Base-by-base conservation (phyloP, 2,329 filamentous ascomycete species). In the Leptosphaerulina australis region DNA sequence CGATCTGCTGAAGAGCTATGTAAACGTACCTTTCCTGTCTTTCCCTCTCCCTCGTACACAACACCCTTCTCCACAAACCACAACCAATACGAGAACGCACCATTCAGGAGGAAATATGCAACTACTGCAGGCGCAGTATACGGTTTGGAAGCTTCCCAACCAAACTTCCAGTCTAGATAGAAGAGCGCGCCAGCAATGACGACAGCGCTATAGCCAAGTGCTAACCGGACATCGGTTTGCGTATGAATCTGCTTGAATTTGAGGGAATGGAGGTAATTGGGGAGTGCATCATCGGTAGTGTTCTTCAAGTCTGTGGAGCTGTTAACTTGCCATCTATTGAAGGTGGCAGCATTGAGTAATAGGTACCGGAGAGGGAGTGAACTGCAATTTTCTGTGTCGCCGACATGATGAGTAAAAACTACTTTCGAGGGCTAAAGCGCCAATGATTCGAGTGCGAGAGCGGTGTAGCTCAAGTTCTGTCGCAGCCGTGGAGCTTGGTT, bases 261-360 rank as follows among this genome's bases (percentile, higher is more conserved):
- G 71, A 97, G 85, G 24, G 86, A 89, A 75, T 90, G 93, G 57
- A 99, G 86, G 79, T 97, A 97, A 76, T 94, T 91, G 51, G 89
- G 86, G 53, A 99, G 87, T 49, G 92, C 91, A 76, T 99, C 94
- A 77, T 99, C 94, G 60, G 90, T 91, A 29, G 92, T 95, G 78
- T 94, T 96, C 76, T 97, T 97, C 58, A 99, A 87, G 72, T 97
- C 94, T 96, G 49, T 11, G 10, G 26, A 21, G 15, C 11, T 48
- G 50, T 67, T 44, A 64, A 55, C 40, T 44, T 49, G 35, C 28
- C 33, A 30, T 33, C 20, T 34, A 21, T 15, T 44, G 10, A 18
- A n/a, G 5, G 15, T 11, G 24, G 2, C 12, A n/a, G 14, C n/a
- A n/a, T 24, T 20, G 21, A 31, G 33, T 40, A 12, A 20, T 18